These are phyloP conservation scores for Dryadomyces quercus-mongolicae DNA, from an alignment of 2,329 filamentous ascomycete species.

Conservation along the genomic window DNA sequence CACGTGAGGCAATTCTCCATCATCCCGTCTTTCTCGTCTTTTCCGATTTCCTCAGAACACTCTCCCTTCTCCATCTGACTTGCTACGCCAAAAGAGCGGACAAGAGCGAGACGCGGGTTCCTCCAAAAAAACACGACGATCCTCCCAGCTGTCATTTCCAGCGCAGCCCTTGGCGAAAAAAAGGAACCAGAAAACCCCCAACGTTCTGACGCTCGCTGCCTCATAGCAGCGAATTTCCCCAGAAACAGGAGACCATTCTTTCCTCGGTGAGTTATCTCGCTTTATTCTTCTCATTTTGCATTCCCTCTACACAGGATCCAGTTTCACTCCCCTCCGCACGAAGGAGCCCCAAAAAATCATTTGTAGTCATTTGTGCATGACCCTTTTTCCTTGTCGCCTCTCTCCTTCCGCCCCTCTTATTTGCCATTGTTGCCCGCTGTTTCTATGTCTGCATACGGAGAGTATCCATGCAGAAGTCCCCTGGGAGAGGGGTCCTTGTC, in stretches of 20 bases:
- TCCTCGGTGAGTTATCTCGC: neutral
- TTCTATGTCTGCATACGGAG: neutral
- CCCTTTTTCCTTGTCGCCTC: neutral
- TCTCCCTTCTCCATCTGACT: too few relatives aligned
- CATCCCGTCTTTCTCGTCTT: neutral
- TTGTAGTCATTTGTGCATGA: neutral
- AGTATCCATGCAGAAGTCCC: neutral
- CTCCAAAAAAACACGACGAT: neutral
- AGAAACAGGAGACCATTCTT: neutral
- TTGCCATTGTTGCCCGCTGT: neutral
- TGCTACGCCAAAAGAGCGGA: neutral
- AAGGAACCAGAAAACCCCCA: neutral
- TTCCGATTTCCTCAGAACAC: neutral
- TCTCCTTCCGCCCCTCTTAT: neutral
- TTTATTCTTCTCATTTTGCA: neutral
- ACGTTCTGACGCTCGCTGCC: constrained; percentile 10
- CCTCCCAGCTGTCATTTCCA: neutral
- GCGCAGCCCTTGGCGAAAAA: neutral
- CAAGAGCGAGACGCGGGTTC: neutral
- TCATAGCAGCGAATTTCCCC: constrained; percentile 7
- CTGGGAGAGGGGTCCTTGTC: neutral
- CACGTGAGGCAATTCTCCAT: neutral
- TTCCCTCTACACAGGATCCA: neutral
- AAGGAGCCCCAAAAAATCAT: neutral
- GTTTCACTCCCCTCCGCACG: too few relatives aligned